Evolutionary conservation across 495 filamentous ascomycete genomes (phyloP).

Genomic region (Diplogelasinospora grovesii): DNA sequence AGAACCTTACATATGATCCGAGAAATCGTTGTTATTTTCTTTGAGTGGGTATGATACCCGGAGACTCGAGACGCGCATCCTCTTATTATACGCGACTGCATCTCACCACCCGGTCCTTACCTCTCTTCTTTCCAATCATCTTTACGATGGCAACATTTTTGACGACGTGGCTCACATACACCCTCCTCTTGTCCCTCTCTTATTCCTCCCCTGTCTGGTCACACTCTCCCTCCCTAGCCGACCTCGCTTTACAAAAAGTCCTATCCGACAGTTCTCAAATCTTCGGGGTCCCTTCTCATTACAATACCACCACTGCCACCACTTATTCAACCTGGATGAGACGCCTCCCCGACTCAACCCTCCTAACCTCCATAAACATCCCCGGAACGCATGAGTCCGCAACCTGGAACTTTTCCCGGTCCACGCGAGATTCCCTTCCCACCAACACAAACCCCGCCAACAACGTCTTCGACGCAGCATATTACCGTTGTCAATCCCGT

Average conservation of each 20-base stretch:
- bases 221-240: slow-evolving; percentile 16
- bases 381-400: slow-evolving; percentile 49
- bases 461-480: slow-evolving; percentile 16
- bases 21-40: too few species aligned
- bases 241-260: slow-evolving; percentile 37
- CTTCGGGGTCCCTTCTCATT: slow-evolving; percentile 27
- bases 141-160: too few species aligned
- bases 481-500: slow-evolving; percentile 38
- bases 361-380: slow-evolving; percentile 43
- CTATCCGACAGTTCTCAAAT: slow-evolving; percentile 35
- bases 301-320: slow-evolving; percentile 4
- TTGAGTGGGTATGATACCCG: too few species aligned
- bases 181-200: too few species aligned
- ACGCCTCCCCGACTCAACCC: slow-evolving; percentile 31
- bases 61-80: too few species aligned
- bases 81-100: too few species aligned
- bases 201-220: too few species aligned
- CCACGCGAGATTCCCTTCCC: slow-evolving; percentile 33
- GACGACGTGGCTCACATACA: too few species aligned
- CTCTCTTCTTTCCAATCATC: too few species aligned
- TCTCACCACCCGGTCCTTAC: too few species aligned
- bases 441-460: slow-evolving; percentile 19
- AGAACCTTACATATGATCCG: too few species aligned
- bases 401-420: slow-evolving; percentile 48
- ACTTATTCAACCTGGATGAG: slow-evolving; percentile 40